phyloP scores from a whole-genome alignment of 495 filamentous ascomycete species.

The Trichocladium antarcticum region DNA sequence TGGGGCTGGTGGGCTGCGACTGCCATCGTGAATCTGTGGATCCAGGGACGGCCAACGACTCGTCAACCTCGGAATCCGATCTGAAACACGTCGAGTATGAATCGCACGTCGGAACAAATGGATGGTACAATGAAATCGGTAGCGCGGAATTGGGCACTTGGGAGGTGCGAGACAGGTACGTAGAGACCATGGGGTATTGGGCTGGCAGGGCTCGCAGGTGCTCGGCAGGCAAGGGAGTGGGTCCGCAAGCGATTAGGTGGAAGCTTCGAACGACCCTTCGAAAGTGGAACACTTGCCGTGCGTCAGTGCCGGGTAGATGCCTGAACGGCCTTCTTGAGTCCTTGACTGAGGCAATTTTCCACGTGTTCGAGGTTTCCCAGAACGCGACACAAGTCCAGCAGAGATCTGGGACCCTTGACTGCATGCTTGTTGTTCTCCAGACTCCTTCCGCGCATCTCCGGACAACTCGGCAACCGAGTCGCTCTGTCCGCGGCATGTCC shows the following conservation, averaged over 20 bases:
- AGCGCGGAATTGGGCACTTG: too few relatives aligned
- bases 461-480: not conserved
- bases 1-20: too few relatives aligned
- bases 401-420: too few relatives aligned
- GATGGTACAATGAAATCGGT: too few relatives aligned
- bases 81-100: too few relatives aligned
- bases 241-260: not conserved
- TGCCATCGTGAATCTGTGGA: too few relatives aligned
- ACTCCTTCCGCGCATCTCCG: not conserved
- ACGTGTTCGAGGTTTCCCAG: conserved; percentile 6
- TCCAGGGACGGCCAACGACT: too few relatives aligned
- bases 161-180: too few relatives aligned
- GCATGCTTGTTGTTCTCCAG: not conserved
- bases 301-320: conserved; percentile 4
- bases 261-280: conserved; percentile 8
- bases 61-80: too few relatives aligned
- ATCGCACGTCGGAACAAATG: too few relatives aligned
- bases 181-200: too few relatives aligned
- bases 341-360: conserved; percentile 2
- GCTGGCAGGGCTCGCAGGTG: not conserved
- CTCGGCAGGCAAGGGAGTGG: not conserved
- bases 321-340: not conserved
- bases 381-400: too few relatives aligned
- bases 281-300: conserved; percentile 1
- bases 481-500: not conserved